Percentiles rank a stretch among this genome's conserved stretches.
These are phyloP conservation scores for Colletotrichum lentis DNA, from an alignment of 2,329 filamentous ascomycete species.

Conservation along the genomic window DNA sequence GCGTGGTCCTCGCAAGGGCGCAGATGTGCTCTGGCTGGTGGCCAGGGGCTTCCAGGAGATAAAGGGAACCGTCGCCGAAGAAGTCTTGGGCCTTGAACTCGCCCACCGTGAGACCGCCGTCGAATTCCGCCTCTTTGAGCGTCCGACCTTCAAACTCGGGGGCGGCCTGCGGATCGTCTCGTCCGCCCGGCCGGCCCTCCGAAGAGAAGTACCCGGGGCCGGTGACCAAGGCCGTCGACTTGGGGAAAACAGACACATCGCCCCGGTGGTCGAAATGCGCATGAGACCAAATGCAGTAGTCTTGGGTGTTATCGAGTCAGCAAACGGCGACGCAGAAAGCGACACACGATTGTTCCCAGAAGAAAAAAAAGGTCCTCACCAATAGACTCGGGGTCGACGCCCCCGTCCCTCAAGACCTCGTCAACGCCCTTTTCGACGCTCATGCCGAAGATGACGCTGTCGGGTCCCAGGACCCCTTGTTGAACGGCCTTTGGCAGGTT, in stretches of 20 bases:
- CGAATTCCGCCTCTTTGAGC: constrained; percentile 38
- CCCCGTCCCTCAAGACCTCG: constrained; percentile 34
- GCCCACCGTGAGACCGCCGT: constrained; percentile 42
- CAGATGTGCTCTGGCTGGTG: constrained; percentile 41
- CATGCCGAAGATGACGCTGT: constrained; percentile 27
- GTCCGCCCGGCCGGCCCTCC: constrained; percentile 17
- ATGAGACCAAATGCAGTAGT: constrained; percentile 44
- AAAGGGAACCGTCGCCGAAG: constrained; percentile 53
- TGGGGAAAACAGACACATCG: constrained; percentile 42
- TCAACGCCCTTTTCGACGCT: constrained; percentile 35
- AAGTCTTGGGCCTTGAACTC: constrained; percentile 52
- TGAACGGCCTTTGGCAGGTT: constrained; percentile 15
- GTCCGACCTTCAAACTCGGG: constrained; percentile 37
- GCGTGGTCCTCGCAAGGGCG: constrained; percentile 39
- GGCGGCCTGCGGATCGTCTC: constrained; percentile 13
- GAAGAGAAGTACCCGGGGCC: constrained; percentile 40
- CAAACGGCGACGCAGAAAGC: not conserved
- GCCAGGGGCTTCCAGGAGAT: constrained; percentile 48
- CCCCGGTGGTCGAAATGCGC: constrained; percentile 45
- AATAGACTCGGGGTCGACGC: constrained; percentile 27
- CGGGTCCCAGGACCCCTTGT: constrained; percentile 19
- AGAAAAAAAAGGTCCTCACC: constrained; percentile 2
- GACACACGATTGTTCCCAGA: not conserved
- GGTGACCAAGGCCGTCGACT: constrained; percentile 41
- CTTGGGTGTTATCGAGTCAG: not conserved